Conservation (phyloP, 2,329 filamentous ascomycete genomes). For the Zalaria obscura region DNA sequence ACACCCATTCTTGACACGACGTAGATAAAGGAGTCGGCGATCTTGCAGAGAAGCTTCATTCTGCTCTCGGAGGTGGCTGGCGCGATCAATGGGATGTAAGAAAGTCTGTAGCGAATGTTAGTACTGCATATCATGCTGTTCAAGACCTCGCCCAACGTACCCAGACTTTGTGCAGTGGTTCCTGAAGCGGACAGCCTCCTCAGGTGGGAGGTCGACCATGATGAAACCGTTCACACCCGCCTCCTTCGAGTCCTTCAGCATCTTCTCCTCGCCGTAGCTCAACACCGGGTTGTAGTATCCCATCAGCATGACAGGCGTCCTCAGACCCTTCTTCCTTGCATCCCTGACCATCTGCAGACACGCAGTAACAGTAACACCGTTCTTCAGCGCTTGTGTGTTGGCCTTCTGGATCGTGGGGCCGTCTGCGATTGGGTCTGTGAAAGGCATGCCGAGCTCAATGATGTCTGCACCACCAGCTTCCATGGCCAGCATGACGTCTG, state of each 20-base stretch:
- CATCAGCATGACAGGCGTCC: conserved; percentile 81
- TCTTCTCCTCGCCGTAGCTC: conserved; percentile 82
- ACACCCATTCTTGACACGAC: conserved; percentile 96
- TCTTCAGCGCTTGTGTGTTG: conserved; percentile 76
- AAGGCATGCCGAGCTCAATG: conserved; percentile 90
- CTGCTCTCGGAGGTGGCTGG: conserved; percentile 82
- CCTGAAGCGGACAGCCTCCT: conserved; percentile 88
- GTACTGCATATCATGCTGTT: background rate
- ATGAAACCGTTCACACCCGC: conserved; percentile 94
- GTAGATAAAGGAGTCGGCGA: conserved; percentile 98
- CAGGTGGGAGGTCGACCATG: conserved; percentile 85
- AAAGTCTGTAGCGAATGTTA: conserved; percentile 42
- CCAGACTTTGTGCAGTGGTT: conserved; percentile 66
- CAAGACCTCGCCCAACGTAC: conserved; percentile 31
- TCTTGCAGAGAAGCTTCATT: conserved; percentile 91
- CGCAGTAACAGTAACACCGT: conserved; percentile 71
- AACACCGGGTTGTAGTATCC: conserved; percentile 97
- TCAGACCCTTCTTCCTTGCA: conserved; percentile 63
- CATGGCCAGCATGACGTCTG: conserved; percentile 74
- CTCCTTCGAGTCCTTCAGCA: conserved; percentile 70
- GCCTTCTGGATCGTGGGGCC: conserved; percentile 92
- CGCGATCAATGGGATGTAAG: conserved; percentile 93
- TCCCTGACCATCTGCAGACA: conserved; percentile 74
- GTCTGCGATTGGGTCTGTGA: conserved; percentile 96
- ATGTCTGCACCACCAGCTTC: conserved; percentile 89